Base-by-base conservation (phyloP, 768 basidiomycete genomes). In the Boletus subparvulus region DNA sequence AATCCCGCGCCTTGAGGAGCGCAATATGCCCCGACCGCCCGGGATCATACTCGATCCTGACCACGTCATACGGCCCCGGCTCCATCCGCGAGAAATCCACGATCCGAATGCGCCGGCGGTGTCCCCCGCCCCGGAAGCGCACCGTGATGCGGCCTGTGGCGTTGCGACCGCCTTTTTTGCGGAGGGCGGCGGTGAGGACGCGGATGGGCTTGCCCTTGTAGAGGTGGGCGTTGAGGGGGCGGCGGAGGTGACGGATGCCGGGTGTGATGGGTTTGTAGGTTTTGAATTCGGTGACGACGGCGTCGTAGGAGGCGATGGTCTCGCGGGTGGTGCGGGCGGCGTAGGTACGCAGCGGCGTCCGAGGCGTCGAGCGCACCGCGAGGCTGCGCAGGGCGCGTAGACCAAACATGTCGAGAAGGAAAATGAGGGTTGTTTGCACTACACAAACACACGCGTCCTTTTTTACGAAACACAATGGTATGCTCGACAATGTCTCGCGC, bases 41-140 rank as follows among this genome's bases (percentile, higher is more conserved):
- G 0, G 97, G 97, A 77, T 98, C 97, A 67, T 96, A 99, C 75
- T 98, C 97, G 62, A 99, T 92, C 46, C 97, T 83, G 4, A 95
- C 82, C 44, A 98, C 94, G 62, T 95, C 91, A 66, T 92, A 90
- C 36, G 87, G 75, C 10, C 96, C 96, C 1, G 83, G 78, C 56
- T 87, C 85, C n/a, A 75, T 74, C 52, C 97, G 83, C 71, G 78
- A 74, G 66, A 96, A 98, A 73, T 99, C 97, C 52, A 99, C 74
- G 39, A 85, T 79, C 32, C 97, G 86, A 58, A 96, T 85, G 35
- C 97, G 85, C 56, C 87, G 85, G 58, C 82, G 84, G 76, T 96
- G 94, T 0, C 97, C 97, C 7, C 97, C 97, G 13, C 97, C 97
- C 17, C 89, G 84, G 55, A 84, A 87, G 21, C 96, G 86, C 11